Percentiles rank a stretch among this genome's conserved stretches.
Conservation (phyloP, 352 stramenopile species). For the Blastocystis sp. region DNA sequence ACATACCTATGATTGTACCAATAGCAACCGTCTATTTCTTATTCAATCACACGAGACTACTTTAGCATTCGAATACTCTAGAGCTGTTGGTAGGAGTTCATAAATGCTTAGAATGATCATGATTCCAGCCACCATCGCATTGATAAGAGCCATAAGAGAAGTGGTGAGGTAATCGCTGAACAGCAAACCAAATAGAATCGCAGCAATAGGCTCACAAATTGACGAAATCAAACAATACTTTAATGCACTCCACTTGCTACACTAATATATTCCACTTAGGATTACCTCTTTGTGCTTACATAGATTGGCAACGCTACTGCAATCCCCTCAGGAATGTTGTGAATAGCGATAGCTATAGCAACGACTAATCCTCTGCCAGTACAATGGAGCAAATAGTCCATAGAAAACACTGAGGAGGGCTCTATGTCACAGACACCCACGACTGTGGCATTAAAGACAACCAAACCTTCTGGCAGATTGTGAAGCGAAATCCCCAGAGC, state of each 20-base stretch:
- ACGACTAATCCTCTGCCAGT: slow-evolving; percentile 39
- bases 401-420: neutral
- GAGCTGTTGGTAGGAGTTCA: slow-evolving; percentile 31
- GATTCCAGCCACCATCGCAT: slow-evolving; percentile 47
- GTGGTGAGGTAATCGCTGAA: slow-evolving; percentile 20
- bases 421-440: slow-evolving; percentile 27
- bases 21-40: slow-evolving; percentile 4
- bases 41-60: neutral
- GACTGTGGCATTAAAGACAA: slow-evolving; percentile 54
- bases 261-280: neutral
- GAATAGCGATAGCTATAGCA: slow-evolving; percentile 37
- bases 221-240: slow-evolving; percentile 51
- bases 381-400: slow-evolving; percentile 10
- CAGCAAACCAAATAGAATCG: slow-evolving; percentile 37
- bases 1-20: neutral
- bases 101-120: slow-evolving; percentile 58
- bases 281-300: neutral
- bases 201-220: slow-evolving; percentile 39
- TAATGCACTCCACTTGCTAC: slow-evolving; percentile 58
- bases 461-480: slow-evolving; percentile 53
- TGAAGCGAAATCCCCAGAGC: slow-evolving; percentile 44
- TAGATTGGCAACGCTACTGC: slow-evolving; percentile 57
- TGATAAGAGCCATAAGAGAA: slow-evolving; percentile 44
- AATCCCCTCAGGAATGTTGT: slow-evolving; percentile 60
- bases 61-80: slow-evolving; percentile 1